Evolutionary conservation across 202 grass and related monocot species (phyloP), one percentile per base, ranked within the genome.

Genomic region (Carex arenaria): DNA sequence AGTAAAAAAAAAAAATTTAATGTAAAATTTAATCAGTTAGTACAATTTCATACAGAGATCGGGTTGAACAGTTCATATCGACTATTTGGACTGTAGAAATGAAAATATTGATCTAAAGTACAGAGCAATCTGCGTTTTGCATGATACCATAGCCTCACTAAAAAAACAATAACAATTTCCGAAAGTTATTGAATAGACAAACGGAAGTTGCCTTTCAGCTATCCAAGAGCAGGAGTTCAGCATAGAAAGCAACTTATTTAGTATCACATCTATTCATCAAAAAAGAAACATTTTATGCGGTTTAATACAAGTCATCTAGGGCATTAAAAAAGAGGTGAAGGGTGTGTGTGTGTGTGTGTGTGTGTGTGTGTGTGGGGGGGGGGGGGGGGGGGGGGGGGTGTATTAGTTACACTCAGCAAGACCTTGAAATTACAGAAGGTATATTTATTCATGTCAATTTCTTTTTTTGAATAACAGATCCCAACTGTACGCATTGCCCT

Each of bases 401-500:
- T 1, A 38, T 11, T 65, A 49, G 38, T 80, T 65, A 51, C 57
- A 80, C 38, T 80, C 60, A 49, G 57, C n/a, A 80, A 49, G 42
- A 80, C 59, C 32, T 40, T 61, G 6, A 80, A 61, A 49, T 80
- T 45, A 63, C 19, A 7, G 5, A 30, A 64, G 38, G 32, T 31
- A 36, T 20, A 81, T 42, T 85, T 79, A 34, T 80, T 98, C 85
- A 98, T 52, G 82, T 79, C 18, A 86, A 89, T 84, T 95, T 98
- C 86, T 98, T 98, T 30, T 80, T 72, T 91, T 87, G 1, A 95
- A 95, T 14, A 98, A 56, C 63, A 98, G 85, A 14, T 86, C 91
- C 89, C 68, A 98, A 87, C 91, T 88, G 64, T 98, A 98, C 5
- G 91, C 12, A 15, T 90, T 88, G 19, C 91, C 87, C 69, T 95